Base-by-base conservation (phyloP, 306 rosid genomes). In the Begonia fuchsioides region DNA sequence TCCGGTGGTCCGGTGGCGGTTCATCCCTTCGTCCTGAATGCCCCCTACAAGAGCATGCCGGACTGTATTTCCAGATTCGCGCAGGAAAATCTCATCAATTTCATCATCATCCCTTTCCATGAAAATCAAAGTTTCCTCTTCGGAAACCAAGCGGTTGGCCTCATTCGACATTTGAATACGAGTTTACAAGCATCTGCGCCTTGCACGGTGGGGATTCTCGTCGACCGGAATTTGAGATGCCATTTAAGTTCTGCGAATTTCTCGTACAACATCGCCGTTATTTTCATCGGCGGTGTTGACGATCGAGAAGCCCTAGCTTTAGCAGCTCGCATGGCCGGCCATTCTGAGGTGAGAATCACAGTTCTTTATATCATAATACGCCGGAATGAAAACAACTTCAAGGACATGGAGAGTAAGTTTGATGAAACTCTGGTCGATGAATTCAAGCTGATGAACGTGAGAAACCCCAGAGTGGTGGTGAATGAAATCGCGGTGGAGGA, bases 161-260 rank as follows among this genome's bases (percentile, higher is more conserved):
- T 0, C 49, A 56, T 79, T 0, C 72, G 74, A 3, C 73, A 58
- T 13, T 50, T 77, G 53, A 83, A 80, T 17, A 1, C 32, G 0
- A 63, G 26, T 5, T 41, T 77, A 12, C 77, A 68, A 48, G 49
- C 38, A 0, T 20, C 13, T 1, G 63, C 60, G 2, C 81, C 79
- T 0, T 77, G 78, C 66, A 72, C 87, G 1, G 62, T 84, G 44
- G 94, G 94, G 10, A 56, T 80, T 39, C 70, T 84, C 0, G 83
- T 84, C 6, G 92, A 84, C 11, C 50, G 72, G 45, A n/a, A n/a
- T 10, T 41, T n/a, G 14, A 11, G 45, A 5, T 41, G 45, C 45
- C 45, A 41, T 3, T 10, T 41, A 4, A 41, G 12, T n/a, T 41
- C 45, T n/a, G 12, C 45, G 3, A 41, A 41, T 41, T 41, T 41